Evolutionary conservation across 2,329 filamentous ascomycete species (phyloP).

Genomic region (Exophiala phaeomuriformis): DNA sequence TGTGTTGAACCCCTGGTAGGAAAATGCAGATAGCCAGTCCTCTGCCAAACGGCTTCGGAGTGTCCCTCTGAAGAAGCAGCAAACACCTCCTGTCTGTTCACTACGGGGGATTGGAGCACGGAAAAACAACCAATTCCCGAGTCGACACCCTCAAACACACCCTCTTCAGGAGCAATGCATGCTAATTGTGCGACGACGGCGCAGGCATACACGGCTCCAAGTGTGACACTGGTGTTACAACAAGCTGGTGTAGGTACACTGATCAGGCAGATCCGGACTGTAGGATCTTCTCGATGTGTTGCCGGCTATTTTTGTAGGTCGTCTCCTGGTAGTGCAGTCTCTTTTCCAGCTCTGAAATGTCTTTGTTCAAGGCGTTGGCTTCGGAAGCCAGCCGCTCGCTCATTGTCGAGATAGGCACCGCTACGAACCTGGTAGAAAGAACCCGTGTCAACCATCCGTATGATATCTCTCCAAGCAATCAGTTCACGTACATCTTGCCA

Average conservation of each 20-base stretch:
- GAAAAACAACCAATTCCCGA: too few relatives aligned
- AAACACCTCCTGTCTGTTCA: too few relatives aligned
- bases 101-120: too few relatives aligned
- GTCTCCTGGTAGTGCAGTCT: conserved; percentile 89
- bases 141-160: too few relatives aligned
- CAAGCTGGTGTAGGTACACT: not conserved
- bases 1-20: too few relatives aligned
- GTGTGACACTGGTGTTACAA: not conserved
- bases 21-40: too few relatives aligned
- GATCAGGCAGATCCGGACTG: conserved; percentile 40
- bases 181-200: too few relatives aligned
- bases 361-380: conserved; percentile 64
- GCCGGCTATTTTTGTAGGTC: conserved; percentile 86
- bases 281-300: conserved; percentile 85
- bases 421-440: conserved; percentile 65
- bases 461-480: not conserved
- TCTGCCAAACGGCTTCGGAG: too few relatives aligned
- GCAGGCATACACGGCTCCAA: too few relatives aligned
- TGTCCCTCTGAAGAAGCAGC: too few relatives aligned
- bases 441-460: not conserved
- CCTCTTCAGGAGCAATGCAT: too few relatives aligned
- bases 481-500: conserved; percentile 75
- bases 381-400: conserved; percentile 69
- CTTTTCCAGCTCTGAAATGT: conserved; percentile 76
- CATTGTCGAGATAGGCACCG: conserved; percentile 63